A percentile compares a stretch with the other conserved stretches of the same genome.
Evolutionary conservation across 176 grass and related monocot species (phyloP).

Genomic region (Avena insularis): DNA sequence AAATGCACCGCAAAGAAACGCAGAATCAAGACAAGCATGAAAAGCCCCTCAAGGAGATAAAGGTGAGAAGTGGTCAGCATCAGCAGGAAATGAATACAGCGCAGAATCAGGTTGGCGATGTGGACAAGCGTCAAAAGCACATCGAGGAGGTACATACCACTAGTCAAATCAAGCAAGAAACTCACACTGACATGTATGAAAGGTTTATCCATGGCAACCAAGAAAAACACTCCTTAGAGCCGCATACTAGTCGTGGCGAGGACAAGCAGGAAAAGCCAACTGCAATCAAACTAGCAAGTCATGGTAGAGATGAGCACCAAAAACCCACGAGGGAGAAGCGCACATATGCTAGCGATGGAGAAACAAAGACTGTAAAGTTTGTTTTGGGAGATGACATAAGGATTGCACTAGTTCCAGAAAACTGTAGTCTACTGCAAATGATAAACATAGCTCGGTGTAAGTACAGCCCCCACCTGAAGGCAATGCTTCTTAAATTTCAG

Average conservation of each 20-base stretch:
- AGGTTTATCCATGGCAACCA: conserved; percentile 24
- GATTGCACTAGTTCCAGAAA: conserved; percentile 66
- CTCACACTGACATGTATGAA: conserved; percentile 11
- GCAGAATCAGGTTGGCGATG: not conserved
- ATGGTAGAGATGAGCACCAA: conserved; percentile 39
- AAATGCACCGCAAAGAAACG: conserved; percentile 9
- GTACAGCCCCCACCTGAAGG: conserved; percentile 66
- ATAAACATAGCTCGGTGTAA: conserved; percentile 65
- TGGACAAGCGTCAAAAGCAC: conserved; percentile 43
- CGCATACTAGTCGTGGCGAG: not conserved
- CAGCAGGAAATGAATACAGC: conserved; percentile 8
- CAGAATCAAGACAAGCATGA: conserved; percentile 17
- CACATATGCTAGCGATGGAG: conserved; percentile 33
- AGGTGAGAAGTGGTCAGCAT: conserved; percentile 37
- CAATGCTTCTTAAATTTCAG: conserved; percentile 67
- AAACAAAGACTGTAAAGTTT: conserved; percentile 56
- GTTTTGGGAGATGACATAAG: conserved; percentile 80
- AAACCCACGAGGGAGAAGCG: conserved; percentile 39
- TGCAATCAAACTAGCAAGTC: not conserved
- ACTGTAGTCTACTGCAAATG: conserved; percentile 55
- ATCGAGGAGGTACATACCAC: conserved; percentile 22
- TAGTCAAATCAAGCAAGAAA: conserved; percentile 34
- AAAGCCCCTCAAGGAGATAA: conserved; percentile 31
- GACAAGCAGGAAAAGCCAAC: conserved; percentile 34
- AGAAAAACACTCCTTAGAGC: conserved; percentile 25